phyloP scores from a whole-genome alignment of 1,139 yeast species.

The Hansenula lynferdii region DNA sequence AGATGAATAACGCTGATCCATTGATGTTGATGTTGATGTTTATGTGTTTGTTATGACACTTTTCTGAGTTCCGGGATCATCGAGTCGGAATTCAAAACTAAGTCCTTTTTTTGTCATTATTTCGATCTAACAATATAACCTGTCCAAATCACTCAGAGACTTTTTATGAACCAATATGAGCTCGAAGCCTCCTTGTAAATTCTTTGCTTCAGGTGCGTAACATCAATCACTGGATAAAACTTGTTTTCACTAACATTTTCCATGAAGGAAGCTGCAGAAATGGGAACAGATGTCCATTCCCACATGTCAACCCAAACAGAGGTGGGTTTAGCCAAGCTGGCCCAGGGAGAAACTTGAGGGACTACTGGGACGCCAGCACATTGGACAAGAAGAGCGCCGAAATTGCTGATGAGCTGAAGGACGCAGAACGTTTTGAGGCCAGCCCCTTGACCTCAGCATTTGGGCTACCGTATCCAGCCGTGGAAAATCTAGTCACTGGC shows the following conservation, averaged over 20 bases:
- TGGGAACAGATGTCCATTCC: slow-evolving; percentile 36
- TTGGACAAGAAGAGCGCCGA: slow-evolving; percentile 22
- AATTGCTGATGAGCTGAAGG: slow-evolving; percentile 26
- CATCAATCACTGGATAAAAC: no score
- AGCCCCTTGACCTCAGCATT: slow-evolving; percentile 31
- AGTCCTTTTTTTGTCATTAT: no score
- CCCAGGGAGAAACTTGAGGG: not conserved
- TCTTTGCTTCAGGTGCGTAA: slow-evolving; percentile 32
- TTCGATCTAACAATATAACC: no score
- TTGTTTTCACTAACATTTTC: slow-evolving; percentile 3
- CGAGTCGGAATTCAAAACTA: not conserved
- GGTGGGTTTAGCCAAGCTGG: slow-evolving; percentile 2
- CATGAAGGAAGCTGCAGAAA: slow-evolving; percentile 27
- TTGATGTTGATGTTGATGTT: no score
- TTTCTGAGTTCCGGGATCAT: no score
- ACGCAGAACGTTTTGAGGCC: slow-evolving; percentile 14
- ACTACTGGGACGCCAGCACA: slow-evolving; percentile 4
- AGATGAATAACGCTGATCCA: no score
- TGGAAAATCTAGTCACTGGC: slow-evolving; percentile 40
- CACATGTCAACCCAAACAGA: slow-evolving; percentile 27
- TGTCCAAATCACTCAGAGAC: no score
- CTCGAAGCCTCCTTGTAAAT: slow-evolving; percentile 33
- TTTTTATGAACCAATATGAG: slow-evolving; percentile 11
- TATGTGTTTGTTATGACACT: no score
- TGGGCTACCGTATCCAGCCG: slow-evolving; percentile 34